A percentile compares a stretch with the other conserved stretches of the same genome.
Evolutionary conservation across 2,329 filamentous ascomycete genomes (phyloP).

Genomic region (Fusarium pininemorale): DNA sequence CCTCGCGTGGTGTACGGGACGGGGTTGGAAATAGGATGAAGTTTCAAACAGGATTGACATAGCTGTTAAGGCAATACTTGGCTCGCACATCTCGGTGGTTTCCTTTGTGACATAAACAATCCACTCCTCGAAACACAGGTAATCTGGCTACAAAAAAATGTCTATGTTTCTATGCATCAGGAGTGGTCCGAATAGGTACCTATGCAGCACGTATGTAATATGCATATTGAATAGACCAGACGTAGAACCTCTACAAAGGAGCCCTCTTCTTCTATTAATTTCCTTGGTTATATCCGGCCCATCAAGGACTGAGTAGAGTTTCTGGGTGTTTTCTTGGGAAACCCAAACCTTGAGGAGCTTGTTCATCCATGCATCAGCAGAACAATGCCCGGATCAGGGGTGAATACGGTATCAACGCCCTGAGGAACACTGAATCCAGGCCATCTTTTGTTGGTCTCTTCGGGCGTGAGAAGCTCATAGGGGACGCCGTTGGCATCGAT

Average conservation of each 20-base stretch:
- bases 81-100: conserved; percentile 1
- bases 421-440: conserved; percentile 4
- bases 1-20: conserved; percentile 21
- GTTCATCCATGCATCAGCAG: not conserved
- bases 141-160: not conserved
- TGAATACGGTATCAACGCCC: conserved; percentile 22
- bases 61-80: conserved; percentile 14
- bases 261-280: not conserved
- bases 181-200: not conserved
- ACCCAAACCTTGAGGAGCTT: conserved; percentile 14
- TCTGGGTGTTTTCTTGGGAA: not conserved
- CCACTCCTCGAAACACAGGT: not conserved
- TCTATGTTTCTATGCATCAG: not conserved
- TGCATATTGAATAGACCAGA: not conserved
- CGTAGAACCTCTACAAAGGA: not conserved
- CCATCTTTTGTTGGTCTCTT: too few relatives aligned
- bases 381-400: conserved; percentile 27
- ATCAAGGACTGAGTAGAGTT: not conserved
- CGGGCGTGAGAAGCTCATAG: too few relatives aligned
- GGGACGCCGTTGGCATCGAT: not conserved
- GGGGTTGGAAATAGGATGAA: conserved; percentile 20
- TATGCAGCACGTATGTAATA: too few relatives aligned
- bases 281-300: not conserved
- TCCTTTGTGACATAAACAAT: conserved; percentile 7
- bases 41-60: conserved; percentile 12